Percentiles rank a stretch among this genome's conserved stretches.
Conservation (phyloP, 2,329 filamentous ascomycete genomes). For the Sporothrix humicola region DNA sequence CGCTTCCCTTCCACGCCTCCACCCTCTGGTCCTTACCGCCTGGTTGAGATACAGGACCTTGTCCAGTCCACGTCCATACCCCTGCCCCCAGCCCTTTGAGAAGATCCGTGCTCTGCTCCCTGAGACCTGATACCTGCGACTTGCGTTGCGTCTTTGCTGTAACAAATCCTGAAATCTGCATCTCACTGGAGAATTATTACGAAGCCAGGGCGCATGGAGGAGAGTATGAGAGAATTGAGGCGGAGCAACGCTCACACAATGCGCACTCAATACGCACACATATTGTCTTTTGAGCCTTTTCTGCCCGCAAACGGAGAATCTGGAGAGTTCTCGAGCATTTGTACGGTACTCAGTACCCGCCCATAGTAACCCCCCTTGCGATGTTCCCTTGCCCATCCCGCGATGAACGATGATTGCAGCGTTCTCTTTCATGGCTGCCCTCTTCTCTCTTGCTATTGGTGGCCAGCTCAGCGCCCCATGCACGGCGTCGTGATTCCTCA, state of each 20-base stretch:
- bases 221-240: slow-evolving; percentile 1
- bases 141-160: slow-evolving; percentile 19
- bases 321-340: not conserved
- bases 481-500: slow-evolving; percentile 14
- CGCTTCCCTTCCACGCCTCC: not conserved
- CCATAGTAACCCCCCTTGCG: slow-evolving; percentile 6
- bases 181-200: slow-evolving; percentile 8
- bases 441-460: slow-evolving; percentile 10
- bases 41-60: slow-evolving; percentile 7
- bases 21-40: not conserved
- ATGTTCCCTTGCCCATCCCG: slow-evolving; percentile 1
- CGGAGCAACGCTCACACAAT: not conserved
- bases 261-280: not conserved
- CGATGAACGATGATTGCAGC: not conserved
- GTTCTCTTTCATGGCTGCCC: too few species aligned
- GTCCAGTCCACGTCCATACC: not conserved
- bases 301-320: slow-evolving; percentile 11
- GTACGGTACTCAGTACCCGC: not conserved
- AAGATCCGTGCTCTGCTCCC: slow-evolving; percentile 18
- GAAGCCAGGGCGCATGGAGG: too few species aligned
- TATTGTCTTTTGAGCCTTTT: not conserved
- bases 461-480: not conserved
- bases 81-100: not conserved
- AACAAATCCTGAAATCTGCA: slow-evolving; percentile 18
- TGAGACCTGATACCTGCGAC: not conserved